Evolutionary conservation across 2,329 filamentous ascomycete genomes (phyloP).

Genomic region (Emmonsiellopsis sp.): DNA sequence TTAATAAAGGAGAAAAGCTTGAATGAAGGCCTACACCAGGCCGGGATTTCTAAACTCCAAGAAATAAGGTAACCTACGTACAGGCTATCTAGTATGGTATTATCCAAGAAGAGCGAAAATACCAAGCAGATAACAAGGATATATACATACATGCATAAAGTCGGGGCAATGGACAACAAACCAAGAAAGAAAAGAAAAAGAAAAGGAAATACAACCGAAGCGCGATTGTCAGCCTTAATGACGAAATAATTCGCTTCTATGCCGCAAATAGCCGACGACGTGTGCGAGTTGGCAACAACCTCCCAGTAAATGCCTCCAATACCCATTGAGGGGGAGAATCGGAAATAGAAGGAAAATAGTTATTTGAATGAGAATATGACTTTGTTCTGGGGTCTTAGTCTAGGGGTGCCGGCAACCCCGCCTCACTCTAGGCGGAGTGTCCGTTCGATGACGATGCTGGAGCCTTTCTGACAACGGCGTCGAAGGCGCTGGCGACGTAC

Average conservation of each 20-base stretch:
- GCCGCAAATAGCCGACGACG: neutral
- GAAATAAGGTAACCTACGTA: neutral
- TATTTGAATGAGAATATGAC: too few species aligned
- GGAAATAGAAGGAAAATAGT: too few species aligned
- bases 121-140: neutral
- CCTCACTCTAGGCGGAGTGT: too few species aligned
- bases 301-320: too few species aligned
- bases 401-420: too few species aligned
- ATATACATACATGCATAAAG: too few species aligned
- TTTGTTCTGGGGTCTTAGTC: neutral
- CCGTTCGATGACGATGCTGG: neutral
- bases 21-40: too few species aligned
- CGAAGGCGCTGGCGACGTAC: conserved; percentile 14
- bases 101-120: neutral
- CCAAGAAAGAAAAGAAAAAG: neutral
- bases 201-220: neutral
- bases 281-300: neutral
- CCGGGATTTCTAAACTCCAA: too few species aligned
- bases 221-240: neutral
- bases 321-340: too few species aligned
- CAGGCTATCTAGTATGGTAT: neutral
- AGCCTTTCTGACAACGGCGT: conserved; percentile 8
- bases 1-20: too few species aligned
- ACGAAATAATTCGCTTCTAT: too few species aligned
- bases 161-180: neutral